A percentile compares a stretch with the other conserved stretches of the same genome.
These are phyloP conservation scores for Cystobasidiopsis lactophilus DNA, from an alignment of 768 basidiomycete genomes.

Conservation along the genomic window DNA sequence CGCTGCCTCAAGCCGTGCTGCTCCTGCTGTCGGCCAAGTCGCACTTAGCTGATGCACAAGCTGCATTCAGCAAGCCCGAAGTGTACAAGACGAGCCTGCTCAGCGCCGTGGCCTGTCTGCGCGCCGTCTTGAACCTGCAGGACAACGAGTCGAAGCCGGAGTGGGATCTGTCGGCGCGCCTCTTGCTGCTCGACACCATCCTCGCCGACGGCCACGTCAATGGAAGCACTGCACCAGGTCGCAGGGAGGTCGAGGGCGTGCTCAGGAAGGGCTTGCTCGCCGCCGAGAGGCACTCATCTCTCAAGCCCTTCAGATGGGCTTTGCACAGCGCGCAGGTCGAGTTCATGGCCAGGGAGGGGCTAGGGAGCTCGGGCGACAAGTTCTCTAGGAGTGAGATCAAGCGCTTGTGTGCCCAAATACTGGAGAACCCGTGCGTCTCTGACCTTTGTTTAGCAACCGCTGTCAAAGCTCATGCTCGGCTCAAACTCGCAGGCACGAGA, in stretches of 20 bases:
- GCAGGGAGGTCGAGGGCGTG: neutral
- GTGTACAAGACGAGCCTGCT: no score
- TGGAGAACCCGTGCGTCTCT: neutral
- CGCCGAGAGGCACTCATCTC: neutral
- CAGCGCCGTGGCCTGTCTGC: neutral
- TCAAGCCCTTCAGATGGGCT: neutral
- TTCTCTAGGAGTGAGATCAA: neutral
- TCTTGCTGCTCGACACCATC: neutral
- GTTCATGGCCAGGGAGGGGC: neutral
- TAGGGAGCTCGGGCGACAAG: neutral
- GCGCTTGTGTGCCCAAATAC: neutral
- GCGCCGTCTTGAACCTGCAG: neutral
- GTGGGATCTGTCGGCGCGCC: neutral
- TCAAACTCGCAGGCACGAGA: neutral
- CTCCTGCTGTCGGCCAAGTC: no score
- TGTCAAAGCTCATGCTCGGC: no score
- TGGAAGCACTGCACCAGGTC: neutral
- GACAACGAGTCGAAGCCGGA: neutral
- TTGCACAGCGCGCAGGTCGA: neutral
- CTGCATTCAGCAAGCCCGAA: no score
- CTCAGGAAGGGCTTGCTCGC: neutral
- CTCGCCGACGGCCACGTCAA: neutral
- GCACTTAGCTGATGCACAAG: no score
- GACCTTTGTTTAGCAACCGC: no score
- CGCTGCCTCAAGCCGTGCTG: no score